phyloP scores from a whole-genome alignment of 768 basidiomycete genomes.

The Lactarius indigo region DNA sequence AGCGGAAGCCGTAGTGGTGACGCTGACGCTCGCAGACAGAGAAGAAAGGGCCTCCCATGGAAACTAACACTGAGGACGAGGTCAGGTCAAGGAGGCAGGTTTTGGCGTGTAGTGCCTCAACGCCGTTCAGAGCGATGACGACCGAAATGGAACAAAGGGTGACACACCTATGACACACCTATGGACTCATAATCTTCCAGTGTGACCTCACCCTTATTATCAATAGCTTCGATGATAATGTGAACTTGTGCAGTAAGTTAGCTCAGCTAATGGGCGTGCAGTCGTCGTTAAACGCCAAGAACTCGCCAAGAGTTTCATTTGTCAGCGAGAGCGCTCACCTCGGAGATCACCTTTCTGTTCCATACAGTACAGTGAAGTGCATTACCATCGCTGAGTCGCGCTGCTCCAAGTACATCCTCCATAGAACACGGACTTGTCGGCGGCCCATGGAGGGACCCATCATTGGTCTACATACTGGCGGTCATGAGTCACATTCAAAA shows the following conservation, averaged over 20 bases:
- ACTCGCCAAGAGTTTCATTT: too few relatives aligned
- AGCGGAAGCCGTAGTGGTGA: slow-evolving; percentile 68
- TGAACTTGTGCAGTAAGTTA: slow-evolving; percentile 65
- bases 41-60: slow-evolving; percentile 92
- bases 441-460: too few relatives aligned
- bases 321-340: too few relatives aligned
- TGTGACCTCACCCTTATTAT: slow-evolving; percentile 87
- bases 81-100: slow-evolving; percentile 73
- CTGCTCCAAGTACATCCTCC: too few relatives aligned
- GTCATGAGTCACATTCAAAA: too few relatives aligned
- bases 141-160: not conserved
- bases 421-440: too few relatives aligned
- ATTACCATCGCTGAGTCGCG: too few relatives aligned
- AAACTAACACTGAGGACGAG: slow-evolving; percentile 84
- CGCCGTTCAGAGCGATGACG: slow-evolving; percentile 40
- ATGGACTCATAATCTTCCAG: slow-evolving; percentile 72
- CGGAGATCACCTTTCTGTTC: too few relatives aligned
- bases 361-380: too few relatives aligned
- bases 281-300: too few relatives aligned
- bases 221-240: slow-evolving; percentile 86
- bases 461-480: too few relatives aligned
- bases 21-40: slow-evolving; percentile 60
- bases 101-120: slow-evolving; percentile 96
- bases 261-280: not conserved
- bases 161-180: slow-evolving; percentile 52